Percentiles rank a stretch among this genome's conserved stretches.
These are phyloP conservation scores for Metschnikowia cubensis DNA, from an alignment of 805 yeast genomes.

Conservation along the genomic window DNA sequence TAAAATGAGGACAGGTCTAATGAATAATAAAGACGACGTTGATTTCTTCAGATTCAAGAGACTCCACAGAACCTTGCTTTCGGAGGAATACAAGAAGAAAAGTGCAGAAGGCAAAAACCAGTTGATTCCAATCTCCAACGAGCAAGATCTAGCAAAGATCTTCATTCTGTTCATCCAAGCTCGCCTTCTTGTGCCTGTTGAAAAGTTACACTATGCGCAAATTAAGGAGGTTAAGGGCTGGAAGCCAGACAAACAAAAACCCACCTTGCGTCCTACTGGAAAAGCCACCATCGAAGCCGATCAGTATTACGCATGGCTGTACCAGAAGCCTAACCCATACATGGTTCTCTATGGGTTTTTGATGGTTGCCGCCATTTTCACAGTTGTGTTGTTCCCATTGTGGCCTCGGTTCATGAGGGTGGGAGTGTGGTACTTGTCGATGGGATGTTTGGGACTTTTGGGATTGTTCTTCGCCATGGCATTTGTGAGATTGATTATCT, in stretches of 20 bases:
- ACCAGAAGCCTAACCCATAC: conserved; percentile 65
- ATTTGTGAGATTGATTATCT: conserved; percentile 70
- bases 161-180: conserved; percentile 67
- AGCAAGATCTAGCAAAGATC: conserved; percentile 55
- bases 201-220: conserved; percentile 66
- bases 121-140: conserved; percentile 42
- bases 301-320: conserved; percentile 81
- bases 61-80: conserved; percentile 69
- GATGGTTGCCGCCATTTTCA: conserved; percentile 60
- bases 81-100: conserved; percentile 62
- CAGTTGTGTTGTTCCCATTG: conserved; percentile 77
- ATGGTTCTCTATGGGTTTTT: conserved; percentile 60
- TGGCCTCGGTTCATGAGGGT: conserved; percentile 91
- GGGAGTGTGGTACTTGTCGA: conserved; percentile 87
- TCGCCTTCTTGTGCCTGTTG: conserved; percentile 71
- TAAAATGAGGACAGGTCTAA: conserved; percentile 79
- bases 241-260: conserved; percentile 58
- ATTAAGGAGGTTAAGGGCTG: conserved; percentile 55
- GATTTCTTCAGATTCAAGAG: conserved; percentile 89
- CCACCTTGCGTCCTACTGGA: conserved; percentile 52
- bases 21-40: conserved; percentile 59
- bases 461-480: conserved; percentile 76
- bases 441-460: conserved; percentile 69
- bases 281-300: conserved; percentile 61
- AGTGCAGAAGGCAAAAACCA: conserved; percentile 44